These are phyloP conservation scores for Hericium rajendrae DNA, from an alignment of 768 basidiomycete genomes.

Conservation along the genomic window DNA sequence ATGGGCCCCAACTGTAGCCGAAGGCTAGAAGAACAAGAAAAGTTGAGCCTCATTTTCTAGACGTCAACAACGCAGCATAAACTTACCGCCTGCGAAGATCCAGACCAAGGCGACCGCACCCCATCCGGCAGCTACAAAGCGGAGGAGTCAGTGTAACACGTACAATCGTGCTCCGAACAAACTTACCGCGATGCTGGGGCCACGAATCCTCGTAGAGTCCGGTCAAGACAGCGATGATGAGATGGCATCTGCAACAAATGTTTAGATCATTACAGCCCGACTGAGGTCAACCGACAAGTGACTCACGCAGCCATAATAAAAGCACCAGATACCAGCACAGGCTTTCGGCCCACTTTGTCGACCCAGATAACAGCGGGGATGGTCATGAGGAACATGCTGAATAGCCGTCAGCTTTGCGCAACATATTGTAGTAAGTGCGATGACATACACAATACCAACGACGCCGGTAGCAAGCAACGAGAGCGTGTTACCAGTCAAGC, in stretches of 20 bases:
- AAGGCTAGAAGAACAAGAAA: constrained; percentile 24
- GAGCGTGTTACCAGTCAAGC: constrained; percentile 51
- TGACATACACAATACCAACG: constrained; percentile 63
- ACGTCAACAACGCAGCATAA: constrained; percentile 15
- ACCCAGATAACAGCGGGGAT: constrained; percentile 79
- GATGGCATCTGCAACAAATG: constrained; percentile 39
- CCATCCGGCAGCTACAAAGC: constrained; percentile 52
- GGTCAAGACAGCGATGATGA: constrained; percentile 59
- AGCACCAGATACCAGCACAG: constrained; percentile 63
- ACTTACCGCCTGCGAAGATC: constrained; percentile 54
- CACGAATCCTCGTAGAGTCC: constrained; percentile 51
- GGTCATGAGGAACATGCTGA: constrained; percentile 64
- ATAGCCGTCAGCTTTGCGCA: background rate
- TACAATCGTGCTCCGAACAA: background rate
- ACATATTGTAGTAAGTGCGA: background rate
- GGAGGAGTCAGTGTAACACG: background rate
- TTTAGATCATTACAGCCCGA: constrained; percentile 8
- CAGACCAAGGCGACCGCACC: constrained; percentile 61
- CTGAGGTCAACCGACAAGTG: background rate
- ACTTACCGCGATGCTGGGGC: constrained; percentile 13
- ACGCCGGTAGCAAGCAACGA: constrained; percentile 58
- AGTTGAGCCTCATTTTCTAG: background rate
- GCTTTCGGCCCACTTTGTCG: constrained; percentile 67
- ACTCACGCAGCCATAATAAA: constrained; percentile 47
- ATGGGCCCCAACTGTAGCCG: constrained; percentile 75